Percentiles rank a stretch among this genome's conserved stretches.
Conservation (phyloP, 2,329 filamentous ascomycete species). For the Neocucurbitaria cava region DNA sequence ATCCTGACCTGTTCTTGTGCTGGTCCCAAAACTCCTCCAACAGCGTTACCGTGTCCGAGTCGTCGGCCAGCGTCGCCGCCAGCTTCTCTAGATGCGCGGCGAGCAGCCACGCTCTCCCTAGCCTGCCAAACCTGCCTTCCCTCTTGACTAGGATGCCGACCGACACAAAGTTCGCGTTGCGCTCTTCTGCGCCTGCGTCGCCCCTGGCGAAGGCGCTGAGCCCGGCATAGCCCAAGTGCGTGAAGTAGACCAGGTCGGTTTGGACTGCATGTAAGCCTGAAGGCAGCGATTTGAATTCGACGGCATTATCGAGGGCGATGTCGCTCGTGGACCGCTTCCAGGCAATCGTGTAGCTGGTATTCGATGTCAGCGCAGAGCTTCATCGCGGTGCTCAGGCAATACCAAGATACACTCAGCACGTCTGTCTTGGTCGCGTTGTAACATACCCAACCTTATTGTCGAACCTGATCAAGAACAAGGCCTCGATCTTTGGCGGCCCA, state of each 20-base stretch:
- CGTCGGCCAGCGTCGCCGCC: conserved; percentile 68
- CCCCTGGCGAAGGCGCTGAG: conserved; percentile 90
- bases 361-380: conserved; percentile 11
- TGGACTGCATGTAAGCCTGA: conserved; percentile 89
- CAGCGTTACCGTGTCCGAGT: conserved; percentile 67
- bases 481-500: conserved; percentile 57
- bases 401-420: no score
- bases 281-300: conserved; percentile 96
- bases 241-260: conserved; percentile 90
- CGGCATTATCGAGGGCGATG: conserved; percentile 80
- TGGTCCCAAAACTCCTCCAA: conserved; percentile 84
- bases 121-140: conserved; percentile 71
- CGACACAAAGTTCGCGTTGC: conserved; percentile 91
- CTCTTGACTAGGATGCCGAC: conserved; percentile 88
- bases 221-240: conserved; percentile 83
- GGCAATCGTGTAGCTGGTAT: conserved; percentile 73
- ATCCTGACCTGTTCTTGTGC: conserved; percentile 51
- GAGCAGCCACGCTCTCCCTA: conserved; percentile 90
- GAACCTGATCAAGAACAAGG: conserved; percentile 88
- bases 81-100: conserved; percentile 77
- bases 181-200: conserved; percentile 76
- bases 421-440: conserved; percentile 4
- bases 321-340: conserved; percentile 80
- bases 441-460: conserved; percentile 86
- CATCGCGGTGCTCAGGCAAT: conserved; percentile 1